Percentiles rank a stretch among this genome's conserved stretches.
These are phyloP conservation scores for Beauveria rudraprayagi DNA, from an alignment of 2,329 filamentous ascomycete species.

Conservation along the genomic window DNA sequence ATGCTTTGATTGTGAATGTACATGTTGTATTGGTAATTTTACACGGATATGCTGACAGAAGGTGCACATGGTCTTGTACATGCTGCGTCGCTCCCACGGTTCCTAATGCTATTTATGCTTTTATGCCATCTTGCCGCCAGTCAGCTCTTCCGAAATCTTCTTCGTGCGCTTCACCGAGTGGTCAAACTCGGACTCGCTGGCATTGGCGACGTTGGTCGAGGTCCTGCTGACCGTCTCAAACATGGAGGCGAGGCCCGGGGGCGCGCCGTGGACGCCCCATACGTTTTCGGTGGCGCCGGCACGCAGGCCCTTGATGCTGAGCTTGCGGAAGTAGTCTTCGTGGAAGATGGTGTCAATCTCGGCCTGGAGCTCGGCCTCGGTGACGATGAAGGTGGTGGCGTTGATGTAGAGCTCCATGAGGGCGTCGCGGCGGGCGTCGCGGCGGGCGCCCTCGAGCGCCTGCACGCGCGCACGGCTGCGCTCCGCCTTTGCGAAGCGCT, in stretches of 20 bases:
- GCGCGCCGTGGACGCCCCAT: slow-evolving; percentile 43
- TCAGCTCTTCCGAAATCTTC: slow-evolving; percentile 49
- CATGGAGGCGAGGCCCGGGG: slow-evolving; percentile 37
- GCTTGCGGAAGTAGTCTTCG: slow-evolving; percentile 44
- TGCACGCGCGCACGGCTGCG: slow-evolving; percentile 36
- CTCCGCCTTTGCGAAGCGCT: slow-evolving; percentile 48
- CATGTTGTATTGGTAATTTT: slow-evolving; percentile 7
- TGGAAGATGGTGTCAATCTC: slow-evolving; percentile 72
- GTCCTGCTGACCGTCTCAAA: slow-evolving; percentile 28
- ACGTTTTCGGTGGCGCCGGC: slow-evolving; percentile 37
- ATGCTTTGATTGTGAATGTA: slow-evolving; percentile 6
- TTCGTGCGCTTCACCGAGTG: slow-evolving; percentile 45
- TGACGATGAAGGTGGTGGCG: slow-evolving; percentile 78
- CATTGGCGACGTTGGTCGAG: slow-evolving; percentile 29
- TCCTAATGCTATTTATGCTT: background rate
- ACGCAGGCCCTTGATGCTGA: slow-evolving; percentile 22
- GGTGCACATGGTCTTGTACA: slow-evolving; percentile 3
- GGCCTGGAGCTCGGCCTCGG: slow-evolving; percentile 65
- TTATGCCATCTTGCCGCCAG: slow-evolving; percentile 47
- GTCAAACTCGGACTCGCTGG: slow-evolving; percentile 30
- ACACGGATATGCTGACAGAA: slow-evolving; percentile 1
- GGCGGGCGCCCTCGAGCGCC: slow-evolving; percentile 36
- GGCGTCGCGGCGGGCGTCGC: slow-evolving; percentile 56
- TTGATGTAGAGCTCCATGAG: slow-evolving; percentile 87
- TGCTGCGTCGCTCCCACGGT: background rate